A percentile compares a stretch with the other conserved stretches of the same genome.
phyloP scores from a whole-genome alignment of 2,329 filamentous ascomycete species.

The Nigrograna mackinnonii region DNA sequence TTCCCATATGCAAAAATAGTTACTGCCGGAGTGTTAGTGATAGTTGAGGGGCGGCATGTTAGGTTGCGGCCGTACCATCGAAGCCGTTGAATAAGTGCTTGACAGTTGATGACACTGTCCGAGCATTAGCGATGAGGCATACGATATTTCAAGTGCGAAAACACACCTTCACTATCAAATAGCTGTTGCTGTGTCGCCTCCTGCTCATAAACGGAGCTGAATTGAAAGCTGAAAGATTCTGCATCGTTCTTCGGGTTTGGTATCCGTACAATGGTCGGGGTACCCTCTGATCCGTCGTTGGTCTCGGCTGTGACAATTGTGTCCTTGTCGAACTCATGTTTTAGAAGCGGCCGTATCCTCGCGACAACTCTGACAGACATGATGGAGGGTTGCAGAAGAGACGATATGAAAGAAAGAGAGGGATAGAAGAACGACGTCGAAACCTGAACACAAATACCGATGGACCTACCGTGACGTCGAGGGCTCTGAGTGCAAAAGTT shows the following conservation, averaged over 20 bases:
- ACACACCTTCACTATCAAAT: conserved; percentile 82
- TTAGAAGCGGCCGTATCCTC: conserved; percentile 84
- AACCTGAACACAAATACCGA: too few relatives aligned
- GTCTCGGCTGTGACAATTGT: conserved; percentile 73
- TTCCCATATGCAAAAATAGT: conserved; percentile 93
- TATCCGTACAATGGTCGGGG: conserved; percentile 76
- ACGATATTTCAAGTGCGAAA: neutral
- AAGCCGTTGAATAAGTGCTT: conserved; percentile 91
- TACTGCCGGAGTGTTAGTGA: too few relatives aligned
- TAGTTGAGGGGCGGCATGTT: conserved; percentile 44
- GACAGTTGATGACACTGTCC: conserved; percentile 78
- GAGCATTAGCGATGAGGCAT: conserved; percentile 12
- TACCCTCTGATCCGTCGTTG: conserved; percentile 38
- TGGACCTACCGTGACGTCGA: too few relatives aligned
- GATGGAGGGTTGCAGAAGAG: too few relatives aligned
- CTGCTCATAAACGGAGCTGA: conserved; percentile 89
- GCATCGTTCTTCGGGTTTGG: conserved; percentile 91
- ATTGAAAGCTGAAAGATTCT: conserved; percentile 92
- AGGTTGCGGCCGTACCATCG: too few relatives aligned
- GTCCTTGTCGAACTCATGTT: conserved; percentile 84
- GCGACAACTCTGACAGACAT: conserved; percentile 77
- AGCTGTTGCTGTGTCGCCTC: conserved; percentile 80
- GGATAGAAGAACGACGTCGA: too few relatives aligned
- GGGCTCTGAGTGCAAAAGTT: too few relatives aligned
- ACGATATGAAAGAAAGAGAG: too few relatives aligned